Percentiles rank a stretch among this genome's conserved stretches.
These are phyloP conservation scores for Pythium grandisporangium DNA, from an alignment of 352 stramenopile species.

Conservation along the genomic window DNA sequence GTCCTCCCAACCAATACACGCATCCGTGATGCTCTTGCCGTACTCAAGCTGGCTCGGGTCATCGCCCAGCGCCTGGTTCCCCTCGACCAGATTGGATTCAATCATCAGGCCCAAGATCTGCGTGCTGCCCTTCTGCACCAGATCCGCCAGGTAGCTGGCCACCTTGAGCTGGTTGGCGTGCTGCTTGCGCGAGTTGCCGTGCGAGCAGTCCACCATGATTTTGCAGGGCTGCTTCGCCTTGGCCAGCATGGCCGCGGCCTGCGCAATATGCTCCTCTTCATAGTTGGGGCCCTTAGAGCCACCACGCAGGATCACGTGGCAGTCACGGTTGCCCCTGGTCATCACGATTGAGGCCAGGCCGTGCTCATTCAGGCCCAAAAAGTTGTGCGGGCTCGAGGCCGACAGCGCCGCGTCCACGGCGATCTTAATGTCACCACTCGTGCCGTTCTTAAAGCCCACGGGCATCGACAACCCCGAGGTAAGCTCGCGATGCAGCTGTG, in stretches of 20 bases:
- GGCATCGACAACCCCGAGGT: constrained; percentile 76
- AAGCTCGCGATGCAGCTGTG: constrained; percentile 73
- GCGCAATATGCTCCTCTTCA: constrained; percentile 58
- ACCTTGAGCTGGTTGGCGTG: constrained; percentile 82
- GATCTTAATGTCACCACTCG: constrained; percentile 70
- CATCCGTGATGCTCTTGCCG: constrained; percentile 83
- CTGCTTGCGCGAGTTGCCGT: constrained; percentile 82
- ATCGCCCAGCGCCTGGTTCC: constrained; percentile 70
- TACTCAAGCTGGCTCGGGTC: constrained; percentile 68
- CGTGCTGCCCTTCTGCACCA: constrained; percentile 51
- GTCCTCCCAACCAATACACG: constrained; percentile 81
- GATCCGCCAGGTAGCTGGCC: constrained; percentile 43
- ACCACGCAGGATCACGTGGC: constrained; percentile 79
- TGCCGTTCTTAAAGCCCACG: constrained; percentile 84
- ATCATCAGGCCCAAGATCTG: constrained; percentile 84
- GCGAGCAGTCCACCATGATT: constrained; percentile 86
- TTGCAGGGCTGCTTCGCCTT: constrained; percentile 63
- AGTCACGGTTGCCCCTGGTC: constrained; percentile 80
- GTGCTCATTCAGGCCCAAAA: constrained; percentile 74
- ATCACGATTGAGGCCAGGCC: constrained; percentile 74
- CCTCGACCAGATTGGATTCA: constrained; percentile 82
- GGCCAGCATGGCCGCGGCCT: constrained; percentile 40
- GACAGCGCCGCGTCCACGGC: constrained; percentile 65
- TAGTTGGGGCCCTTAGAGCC: constrained; percentile 78
- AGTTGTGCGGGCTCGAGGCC: constrained; percentile 71